phyloP scores from a whole-genome alignment of 2,329 filamentous ascomycete genomes.

The Blumeria graminis region DNA sequence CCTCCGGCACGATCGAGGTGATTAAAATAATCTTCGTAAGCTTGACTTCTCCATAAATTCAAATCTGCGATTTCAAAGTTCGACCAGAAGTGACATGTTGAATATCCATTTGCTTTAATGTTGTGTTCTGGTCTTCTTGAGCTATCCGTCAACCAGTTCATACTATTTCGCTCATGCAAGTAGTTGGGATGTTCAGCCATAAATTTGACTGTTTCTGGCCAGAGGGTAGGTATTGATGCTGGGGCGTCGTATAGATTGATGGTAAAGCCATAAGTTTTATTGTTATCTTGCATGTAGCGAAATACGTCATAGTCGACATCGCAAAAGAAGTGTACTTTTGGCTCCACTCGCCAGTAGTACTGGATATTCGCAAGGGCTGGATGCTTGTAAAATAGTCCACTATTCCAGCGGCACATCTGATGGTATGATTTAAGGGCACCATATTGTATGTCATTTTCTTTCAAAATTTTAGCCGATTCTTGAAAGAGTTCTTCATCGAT shows the following conservation, averaged over 20 bases:
- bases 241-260: slow-evolving; percentile 92
- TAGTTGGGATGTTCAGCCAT: slow-evolving; percentile 63
- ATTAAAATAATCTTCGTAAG: slow-evolving; percentile 89
- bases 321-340: slow-evolving; percentile 98
- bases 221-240: slow-evolving; percentile 62
- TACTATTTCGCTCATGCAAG: slow-evolving; percentile 60
- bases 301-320: slow-evolving; percentile 97
- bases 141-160: slow-evolving; percentile 68
- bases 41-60: slow-evolving; percentile 72
- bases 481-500: slow-evolving; percentile 71
- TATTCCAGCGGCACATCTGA: slow-evolving; percentile 99
- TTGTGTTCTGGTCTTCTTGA: slow-evolving; percentile 57
- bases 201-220: slow-evolving; percentile 92
- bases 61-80: slow-evolving; percentile 96
- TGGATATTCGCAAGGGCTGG: slow-evolving; percentile 58
- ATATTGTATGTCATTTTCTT: slow-evolving; percentile 76
- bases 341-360: slow-evolving; percentile 97
- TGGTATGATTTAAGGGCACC: slow-evolving; percentile 77
- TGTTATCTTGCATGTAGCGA: slow-evolving; percentile 90
- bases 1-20: slow-evolving; percentile 83
- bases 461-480: slow-evolving; percentile 61
- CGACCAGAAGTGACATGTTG: slow-evolving; percentile 97
- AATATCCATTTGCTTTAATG: slow-evolving; percentile 68
- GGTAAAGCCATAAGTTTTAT: slow-evolving; percentile 97
- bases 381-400: slow-evolving; percentile 92